Evolutionary conservation across 2,329 filamentous ascomycete genomes (phyloP).

Genomic region (Pseudogymnoascus sp.): DNA sequence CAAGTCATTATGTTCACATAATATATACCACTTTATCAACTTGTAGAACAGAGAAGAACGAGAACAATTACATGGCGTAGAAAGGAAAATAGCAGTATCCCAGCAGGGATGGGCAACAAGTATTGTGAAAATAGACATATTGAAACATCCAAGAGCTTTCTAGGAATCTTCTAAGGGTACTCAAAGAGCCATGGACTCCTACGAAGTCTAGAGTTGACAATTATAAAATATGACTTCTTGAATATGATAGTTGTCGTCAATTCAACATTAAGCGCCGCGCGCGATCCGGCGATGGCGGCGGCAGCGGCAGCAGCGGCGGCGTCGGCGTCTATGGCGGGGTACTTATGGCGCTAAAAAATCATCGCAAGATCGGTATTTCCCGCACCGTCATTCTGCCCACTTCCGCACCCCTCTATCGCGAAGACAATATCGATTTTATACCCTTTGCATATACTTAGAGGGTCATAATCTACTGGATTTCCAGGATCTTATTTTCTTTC

Average conservation of each 20-base stretch:
- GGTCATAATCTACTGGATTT: neutral
- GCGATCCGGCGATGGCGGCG: neutral
- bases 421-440: neutral
- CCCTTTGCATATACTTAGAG: neutral
- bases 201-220: neutral
- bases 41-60: neutral
- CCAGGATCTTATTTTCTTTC: neutral
- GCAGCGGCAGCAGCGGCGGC: too few species aligned
- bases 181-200: neutral
- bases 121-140: neutral
- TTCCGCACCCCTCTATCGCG: neutral
- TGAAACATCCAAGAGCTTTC: neutral
- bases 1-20: neutral
- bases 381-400: slow-evolving; percentile 4
- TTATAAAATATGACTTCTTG: neutral
- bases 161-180: neutral
- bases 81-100: neutral
- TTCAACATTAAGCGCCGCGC: neutral
- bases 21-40: too few species aligned
- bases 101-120: neutral
- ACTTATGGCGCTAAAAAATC: neutral
- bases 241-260: neutral
- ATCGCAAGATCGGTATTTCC: slow-evolving; percentile 3
- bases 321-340: neutral
- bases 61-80: neutral